A percentile compares a stretch with the other conserved stretches of the same genome.
Conservation (phyloP, 108 stramenopile genomes). For the Mediolabrus comicus region DNA sequence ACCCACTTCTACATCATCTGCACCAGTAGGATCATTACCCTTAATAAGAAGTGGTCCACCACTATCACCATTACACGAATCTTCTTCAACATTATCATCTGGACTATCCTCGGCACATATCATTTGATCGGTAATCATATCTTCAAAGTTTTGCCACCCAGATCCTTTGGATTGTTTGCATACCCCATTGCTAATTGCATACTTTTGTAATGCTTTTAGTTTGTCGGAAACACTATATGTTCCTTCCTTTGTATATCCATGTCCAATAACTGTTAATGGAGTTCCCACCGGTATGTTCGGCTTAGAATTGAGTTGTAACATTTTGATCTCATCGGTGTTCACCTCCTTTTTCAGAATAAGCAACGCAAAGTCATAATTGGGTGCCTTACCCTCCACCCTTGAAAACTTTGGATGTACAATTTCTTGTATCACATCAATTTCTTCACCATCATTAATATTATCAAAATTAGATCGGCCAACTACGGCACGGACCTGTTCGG, state of each 20-base stretch:
- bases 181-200: constrained; percentile 8
- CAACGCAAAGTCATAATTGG: constrained; percentile 8
- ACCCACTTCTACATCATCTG: constrained; percentile 8
- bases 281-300: not conserved
- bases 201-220: not conserved
- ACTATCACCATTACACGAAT: constrained; percentile 1
- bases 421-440: not conserved
- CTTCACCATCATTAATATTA: not conserved
- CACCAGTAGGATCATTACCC: not conserved
- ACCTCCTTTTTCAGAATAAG: not conserved
- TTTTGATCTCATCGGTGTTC: not conserved
- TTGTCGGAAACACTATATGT: not conserved
- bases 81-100: not conserved
- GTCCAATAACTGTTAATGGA: not conserved
- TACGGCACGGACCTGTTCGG: not conserved
- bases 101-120: constrained; percentile 28
- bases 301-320: not conserved
- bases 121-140: constrained; percentile 40
- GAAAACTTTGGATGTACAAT: constrained; percentile 1
- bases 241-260: not conserved
- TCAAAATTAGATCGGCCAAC: constrained; percentile 3
- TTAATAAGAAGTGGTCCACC: constrained; percentile 3
- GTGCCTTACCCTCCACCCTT: not conserved
- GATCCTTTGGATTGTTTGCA: not conserved
- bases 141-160: not conserved